Conservation (phyloP, 805 yeast genomes). For the Metschnikowia matae region DNA sequence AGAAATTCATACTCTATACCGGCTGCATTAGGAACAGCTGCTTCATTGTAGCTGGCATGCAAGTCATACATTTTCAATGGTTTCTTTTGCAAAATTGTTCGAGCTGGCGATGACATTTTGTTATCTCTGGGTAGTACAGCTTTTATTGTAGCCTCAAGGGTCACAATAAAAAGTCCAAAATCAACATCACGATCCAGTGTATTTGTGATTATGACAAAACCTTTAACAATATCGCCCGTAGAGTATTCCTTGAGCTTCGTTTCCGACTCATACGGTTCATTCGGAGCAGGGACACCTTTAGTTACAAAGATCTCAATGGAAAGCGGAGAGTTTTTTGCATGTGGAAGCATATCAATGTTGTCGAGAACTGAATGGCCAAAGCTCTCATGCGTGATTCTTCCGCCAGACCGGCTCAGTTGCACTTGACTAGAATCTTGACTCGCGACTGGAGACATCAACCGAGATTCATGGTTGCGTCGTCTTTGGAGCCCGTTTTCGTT, state of each 20-base stretch:
- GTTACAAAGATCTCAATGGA: conserved; percentile 50
- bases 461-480: not conserved
- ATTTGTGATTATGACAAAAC: conserved; percentile 47
- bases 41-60: conserved; percentile 51
- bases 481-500: conserved; percentile 17
- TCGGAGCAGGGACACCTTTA: conserved; percentile 48
- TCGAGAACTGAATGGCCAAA: conserved; percentile 49
- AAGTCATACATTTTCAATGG: conserved; percentile 59
- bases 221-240: conserved; percentile 40
- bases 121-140: conserved; percentile 16
- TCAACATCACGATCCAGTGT: conserved; percentile 40
- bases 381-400: conserved; percentile 14
- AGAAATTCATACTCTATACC: conserved; percentile 43
- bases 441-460: not conserved
- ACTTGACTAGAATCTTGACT: not conserved
- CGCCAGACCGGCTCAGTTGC: not conserved
- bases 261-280: conserved; percentile 36
- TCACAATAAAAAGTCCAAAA: conserved; percentile 39
- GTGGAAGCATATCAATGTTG: conserved; percentile 48
- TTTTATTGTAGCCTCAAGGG: conserved; percentile 34
- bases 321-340: conserved; percentile 38
- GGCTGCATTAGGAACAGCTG: conserved; percentile 49
- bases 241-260: conserved; percentile 44
- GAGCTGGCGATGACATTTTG: not conserved
- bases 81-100: conserved; percentile 40